These are phyloP conservation scores for Talaromyces nanjingensis DNA, from an alignment of 495 filamentous ascomycete genomes.

Conservation along the genomic window DNA sequence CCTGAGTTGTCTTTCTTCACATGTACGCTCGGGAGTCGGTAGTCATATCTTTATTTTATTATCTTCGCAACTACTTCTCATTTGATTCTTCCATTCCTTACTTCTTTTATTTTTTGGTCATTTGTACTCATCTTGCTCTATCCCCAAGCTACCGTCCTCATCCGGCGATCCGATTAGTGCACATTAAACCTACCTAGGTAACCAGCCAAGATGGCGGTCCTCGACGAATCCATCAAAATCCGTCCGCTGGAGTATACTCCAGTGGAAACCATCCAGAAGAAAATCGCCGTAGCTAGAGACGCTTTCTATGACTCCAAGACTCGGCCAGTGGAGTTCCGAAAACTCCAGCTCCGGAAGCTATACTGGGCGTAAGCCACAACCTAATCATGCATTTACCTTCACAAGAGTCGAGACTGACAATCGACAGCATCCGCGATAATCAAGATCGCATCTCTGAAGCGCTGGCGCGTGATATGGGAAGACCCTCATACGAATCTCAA, in stretches of 20 bases:
- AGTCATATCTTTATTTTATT: too few relatives aligned
- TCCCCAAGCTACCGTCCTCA: background rate
- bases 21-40: background rate
- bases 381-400: background rate
- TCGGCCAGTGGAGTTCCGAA: constrained; percentile 70
- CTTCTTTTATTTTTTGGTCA: background rate
- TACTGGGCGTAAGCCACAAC: constrained; percentile 67
- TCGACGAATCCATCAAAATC: constrained; percentile 26
- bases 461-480: constrained; percentile 65
- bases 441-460: constrained; percentile 61
- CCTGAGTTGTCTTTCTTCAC: too few relatives aligned
- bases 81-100: background rate
- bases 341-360: constrained; percentile 80
- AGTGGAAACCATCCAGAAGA: constrained; percentile 55
- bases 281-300: constrained; percentile 48
- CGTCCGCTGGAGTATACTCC: constrained; percentile 58
- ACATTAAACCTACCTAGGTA: background rate
- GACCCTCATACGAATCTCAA: constrained; percentile 61
- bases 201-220: constrained; percentile 17
- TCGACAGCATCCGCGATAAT: constrained; percentile 61
- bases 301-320: constrained; percentile 75
- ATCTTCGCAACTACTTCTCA: too few relatives aligned
- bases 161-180: background rate
- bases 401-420: background rate
- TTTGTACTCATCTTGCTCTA: background rate